Evolutionary conservation across 164 flowering plant genomes (phyloP).

Genomic region (Tetrastigma voinierianum): DNA sequence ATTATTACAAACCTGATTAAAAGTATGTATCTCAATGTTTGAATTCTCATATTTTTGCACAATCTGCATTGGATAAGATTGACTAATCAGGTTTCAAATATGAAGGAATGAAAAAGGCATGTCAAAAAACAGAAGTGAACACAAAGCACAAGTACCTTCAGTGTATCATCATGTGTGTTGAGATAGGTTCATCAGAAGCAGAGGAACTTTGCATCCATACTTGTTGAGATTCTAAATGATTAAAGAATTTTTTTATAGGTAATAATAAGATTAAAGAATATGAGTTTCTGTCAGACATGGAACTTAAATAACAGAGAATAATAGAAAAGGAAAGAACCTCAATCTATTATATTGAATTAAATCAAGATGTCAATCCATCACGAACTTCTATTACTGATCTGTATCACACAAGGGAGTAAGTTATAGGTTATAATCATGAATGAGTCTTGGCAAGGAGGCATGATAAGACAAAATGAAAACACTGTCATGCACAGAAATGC

Average conservation of each 20-base stretch:
- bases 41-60: conserved; percentile 80
- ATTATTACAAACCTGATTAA: conserved; percentile 71
- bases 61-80: conserved; percentile 47
- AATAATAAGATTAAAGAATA: no score
- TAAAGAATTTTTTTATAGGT: background rate
- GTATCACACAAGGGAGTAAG: conserved; percentile 13
- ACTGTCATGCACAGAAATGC: background rate
- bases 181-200: conserved; percentile 93
- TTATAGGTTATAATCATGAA: background rate
- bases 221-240: conserved; percentile 59
- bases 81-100: conserved; percentile 3
- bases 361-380: conserved; percentile 91
- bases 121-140: background rate
- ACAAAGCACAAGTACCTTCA: conserved; percentile 46
- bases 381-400: conserved; percentile 99
- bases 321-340: conserved; percentile 50
- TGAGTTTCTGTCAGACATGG: conserved; percentile 4
- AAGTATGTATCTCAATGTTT: conserved; percentile 84
- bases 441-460: background rate
- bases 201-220: conserved; percentile 91
- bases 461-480: background rate
- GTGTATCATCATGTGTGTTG: conserved; percentile 90
- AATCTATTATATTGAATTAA: conserved; percentile 82
- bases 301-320: background rate
- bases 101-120: background rate